Conservation (phyloP, 2,329 filamentous ascomycete species). For the Aspergillus pseudonomiae region DNA sequence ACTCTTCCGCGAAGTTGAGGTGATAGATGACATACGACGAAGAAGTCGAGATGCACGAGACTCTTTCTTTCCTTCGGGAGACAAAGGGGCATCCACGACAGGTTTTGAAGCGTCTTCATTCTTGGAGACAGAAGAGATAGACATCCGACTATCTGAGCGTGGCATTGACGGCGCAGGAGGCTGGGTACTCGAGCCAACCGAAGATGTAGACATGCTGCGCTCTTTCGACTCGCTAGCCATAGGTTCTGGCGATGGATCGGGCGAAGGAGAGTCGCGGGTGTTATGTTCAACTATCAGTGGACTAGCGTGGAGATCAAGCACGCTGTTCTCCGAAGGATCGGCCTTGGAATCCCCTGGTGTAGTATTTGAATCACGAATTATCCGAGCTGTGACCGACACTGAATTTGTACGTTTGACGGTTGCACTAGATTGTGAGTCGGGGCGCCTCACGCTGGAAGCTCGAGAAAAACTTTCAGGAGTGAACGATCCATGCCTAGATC, state of each 20-base stretch:
- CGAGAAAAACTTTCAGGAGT: slow-evolving; percentile 34
- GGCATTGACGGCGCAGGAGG: slow-evolving; percentile 41
- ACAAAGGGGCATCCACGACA: slow-evolving; percentile 37
- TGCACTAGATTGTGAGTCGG: slow-evolving; percentile 31
- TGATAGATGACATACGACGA: slow-evolving; percentile 66
- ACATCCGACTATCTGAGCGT: slow-evolving; percentile 46
- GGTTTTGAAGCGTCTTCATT: slow-evolving; percentile 38
- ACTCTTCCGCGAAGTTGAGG: slow-evolving; percentile 55
- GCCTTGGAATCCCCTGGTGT: slow-evolving; percentile 36
- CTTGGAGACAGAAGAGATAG: slow-evolving; percentile 42
- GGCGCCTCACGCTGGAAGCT: slow-evolving; percentile 34
- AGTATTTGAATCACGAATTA: slow-evolving; percentile 66
- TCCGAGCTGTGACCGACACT: slow-evolving; percentile 85
- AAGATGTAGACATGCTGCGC: slow-evolving; percentile 45
- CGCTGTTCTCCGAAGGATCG: slow-evolving; percentile 33
- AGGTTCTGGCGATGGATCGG: slow-evolving; percentile 21
- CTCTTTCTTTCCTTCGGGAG: slow-evolving; percentile 55
- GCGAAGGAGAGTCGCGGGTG: slow-evolving; percentile 42
- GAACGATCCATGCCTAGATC: slow-evolving; percentile 32
- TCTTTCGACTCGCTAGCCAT: slow-evolving; percentile 30
- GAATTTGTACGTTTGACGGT: slow-evolving; percentile 59
- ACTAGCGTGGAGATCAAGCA: slow-evolving; percentile 56
- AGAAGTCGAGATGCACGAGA: slow-evolving; percentile 65
- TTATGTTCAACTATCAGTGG: slow-evolving; percentile 68
- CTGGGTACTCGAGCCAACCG: slow-evolving; percentile 40